Conservation (phyloP, 1,139 yeast species). For the Kodamaea sp. region DNA sequence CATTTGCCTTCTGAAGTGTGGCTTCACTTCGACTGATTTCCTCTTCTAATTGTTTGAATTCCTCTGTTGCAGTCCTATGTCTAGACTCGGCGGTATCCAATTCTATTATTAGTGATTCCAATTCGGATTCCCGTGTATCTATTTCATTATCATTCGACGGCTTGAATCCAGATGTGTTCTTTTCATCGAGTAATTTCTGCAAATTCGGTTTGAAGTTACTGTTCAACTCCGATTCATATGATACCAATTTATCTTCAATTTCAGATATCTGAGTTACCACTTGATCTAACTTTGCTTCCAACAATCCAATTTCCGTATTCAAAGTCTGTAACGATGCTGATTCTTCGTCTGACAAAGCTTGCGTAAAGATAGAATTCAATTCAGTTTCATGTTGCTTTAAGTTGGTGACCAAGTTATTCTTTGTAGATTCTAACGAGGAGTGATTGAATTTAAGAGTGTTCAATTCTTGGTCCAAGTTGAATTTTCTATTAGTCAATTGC, state of each 20-base stretch:
- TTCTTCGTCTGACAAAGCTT: conserved; percentile 48
- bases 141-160: conserved; percentile 42
- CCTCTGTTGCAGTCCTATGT: conserved; percentile 17
- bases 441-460: conserved; percentile 23
- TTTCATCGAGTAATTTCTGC: conserved; percentile 37
- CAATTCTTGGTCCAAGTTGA: conserved; percentile 45
- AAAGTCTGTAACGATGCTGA: conserved; percentile 38
- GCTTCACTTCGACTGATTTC: conserved; percentile 43
- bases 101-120: conserved; percentile 23
- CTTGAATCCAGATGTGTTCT: conserved; percentile 22
- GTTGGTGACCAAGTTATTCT: conserved; percentile 29
- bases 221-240: conserved; percentile 56
- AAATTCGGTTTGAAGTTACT: conserved; percentile 46
- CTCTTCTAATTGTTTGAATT: conserved; percentile 26
- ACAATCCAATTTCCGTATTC: conserved; percentile 35
- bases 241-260: conserved; percentile 52
- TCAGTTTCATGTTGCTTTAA: conserved; percentile 51
- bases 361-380: conserved; percentile 53
- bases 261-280: conserved; percentile 47
- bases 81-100: conserved; percentile 25
- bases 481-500: conserved; percentile 40
- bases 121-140: conserved; percentile 33
- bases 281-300: conserved; percentile 44
- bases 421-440: conserved; percentile 26
- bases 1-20: conserved; percentile 51